phyloP scores from a whole-genome alignment of 257 asterid genomes.

The Solanum rostratum region DNA sequence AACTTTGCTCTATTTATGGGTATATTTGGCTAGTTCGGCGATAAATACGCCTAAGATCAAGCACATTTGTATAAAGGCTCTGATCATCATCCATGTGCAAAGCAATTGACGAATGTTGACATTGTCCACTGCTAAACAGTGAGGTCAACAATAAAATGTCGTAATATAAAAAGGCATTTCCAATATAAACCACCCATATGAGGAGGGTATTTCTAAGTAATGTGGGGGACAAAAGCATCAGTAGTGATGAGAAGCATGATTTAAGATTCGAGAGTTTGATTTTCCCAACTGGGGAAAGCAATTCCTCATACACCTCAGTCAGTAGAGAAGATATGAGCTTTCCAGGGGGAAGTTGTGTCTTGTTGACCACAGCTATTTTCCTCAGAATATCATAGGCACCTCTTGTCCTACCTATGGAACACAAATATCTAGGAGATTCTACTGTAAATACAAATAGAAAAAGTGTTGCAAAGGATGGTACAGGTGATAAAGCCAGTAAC shows the following conservation, averaged over 20 bases:
- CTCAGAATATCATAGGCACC: constrained; percentile 32
- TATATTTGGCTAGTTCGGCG: too few relatives aligned
- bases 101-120: constrained; percentile 20
- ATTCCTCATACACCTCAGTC: too few relatives aligned
- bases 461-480: constrained; percentile 46
- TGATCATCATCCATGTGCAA: constrained; percentile 8
- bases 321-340: constrained; percentile 29
- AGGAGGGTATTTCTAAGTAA: constrained; percentile 18
- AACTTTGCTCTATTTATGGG: too few relatives aligned
- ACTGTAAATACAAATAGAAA: constrained; percentile 35
- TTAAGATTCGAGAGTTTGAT: constrained; percentile 3
- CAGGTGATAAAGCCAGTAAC: constrained; percentile 54
- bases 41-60: too few relatives aligned
- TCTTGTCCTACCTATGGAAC: constrained; percentile 25
- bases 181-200: constrained; percentile 52
- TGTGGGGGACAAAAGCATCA: constrained; percentile 31
- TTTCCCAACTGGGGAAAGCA: too few relatives aligned
- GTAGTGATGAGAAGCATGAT: constrained; percentile 26
- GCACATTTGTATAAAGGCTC: constrained; percentile 47
- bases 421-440: constrained; percentile 64
- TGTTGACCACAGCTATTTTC: constrained; percentile 36
- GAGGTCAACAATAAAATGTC: constrained; percentile 73
- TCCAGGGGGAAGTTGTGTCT: constrained; percentile 46
- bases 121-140: constrained; percentile 48
- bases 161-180: constrained; percentile 60